Evolutionary conservation across 139 green algal species (phyloP), one percentile per base, ranked within the genome.

Genomic region (Tetradesmus obliquus): DNA sequence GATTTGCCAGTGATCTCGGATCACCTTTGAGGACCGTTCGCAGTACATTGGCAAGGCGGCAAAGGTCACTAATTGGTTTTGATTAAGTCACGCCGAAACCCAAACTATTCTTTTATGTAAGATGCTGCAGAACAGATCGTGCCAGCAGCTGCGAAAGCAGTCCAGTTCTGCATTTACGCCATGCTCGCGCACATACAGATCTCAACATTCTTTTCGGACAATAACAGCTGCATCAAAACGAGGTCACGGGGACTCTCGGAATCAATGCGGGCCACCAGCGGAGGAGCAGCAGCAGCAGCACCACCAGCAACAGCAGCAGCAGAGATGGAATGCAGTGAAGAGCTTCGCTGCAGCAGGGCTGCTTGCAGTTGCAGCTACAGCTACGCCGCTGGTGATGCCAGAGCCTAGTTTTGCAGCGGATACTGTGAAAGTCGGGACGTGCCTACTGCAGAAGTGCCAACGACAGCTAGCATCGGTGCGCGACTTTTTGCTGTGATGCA

Each of bases 361-460:
- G n/a, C 22, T n/a, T 7, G 60, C 71, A 53, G 55, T 92, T 8
- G 79, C 82, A 80, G 13, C 76, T 5, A 19, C 82, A 22, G 57
- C 81, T 9, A 51, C 79, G 62, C 55, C n/a, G 24, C 22, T 55
- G 22, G 80, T 32, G 20, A 22, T 79, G 51, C 60, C 81, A 17
- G 17, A 83, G 12, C 66, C 89, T 15, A 81, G 17, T 1, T 22
- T 88, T 32, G 89, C 89, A 51, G 89, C 89, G 17, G 89, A 96
- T 62, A 84, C 91, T 1, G 93, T 90, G 10, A 93, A 94, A 60
- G 94, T 96, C 3, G 95, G 95, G 5, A 94, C 66, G 5, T 97
- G 95, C 88, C 82, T 97, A 15, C 92, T 97, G 66, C 84, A 88
- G 32, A 97, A 95, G 32, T 97, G 95, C 90, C 95, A 96, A 83